Base-by-base conservation (phyloP, 306 rosid genomes). In the Luffa acutangula region DNA sequence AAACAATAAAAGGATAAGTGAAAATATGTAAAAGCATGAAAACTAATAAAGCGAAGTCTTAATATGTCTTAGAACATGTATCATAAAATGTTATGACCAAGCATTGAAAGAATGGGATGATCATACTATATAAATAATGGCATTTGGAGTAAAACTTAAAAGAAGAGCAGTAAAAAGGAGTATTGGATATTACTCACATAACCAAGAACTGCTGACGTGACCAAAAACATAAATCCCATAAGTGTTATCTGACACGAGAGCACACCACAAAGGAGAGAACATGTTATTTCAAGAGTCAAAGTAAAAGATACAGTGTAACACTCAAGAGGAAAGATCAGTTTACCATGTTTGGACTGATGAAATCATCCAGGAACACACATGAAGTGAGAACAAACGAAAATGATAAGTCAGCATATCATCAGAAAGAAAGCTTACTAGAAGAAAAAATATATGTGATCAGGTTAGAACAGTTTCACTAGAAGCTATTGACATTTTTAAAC, bases 281-380 rank as follows among this genome's bases (percentile, higher is more conserved):
- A 1, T 72, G 9, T 74, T 74, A 74, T 52, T 63, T 51, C 46
- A 36, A 52, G 34, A 74, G 9, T 15, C 21, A 51, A 34, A 51
- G 60, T 31, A 51, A 69, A 67, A 13, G 77, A 21, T 60, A 62
- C 46, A 82, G 64, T 56, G 18, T 60, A 49, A 73, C 64, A 81
- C 54, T 75, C 6, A 64, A 80, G 46, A 46, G 58, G 51, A 84
- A n/a, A 31, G 41, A 81, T 53, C 69, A 58, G 3, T 53, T 71
- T 90, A 96, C 99, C 99, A 90, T 86, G 85, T 96, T 96, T n/a
- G 99, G 99, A 62, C 98, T 93, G 93, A 78, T 78, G 84, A 82
- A 70, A 70, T 78, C 34, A 69, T 34, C 78, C 46, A 17, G 48
- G 46, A 33, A 74, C 13, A 2, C 48, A 74, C 5, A 18, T 33